Base-by-base conservation (phyloP, 192 early-diverging fungal species). In the Jimgerdemannia lactiflua region DNA sequence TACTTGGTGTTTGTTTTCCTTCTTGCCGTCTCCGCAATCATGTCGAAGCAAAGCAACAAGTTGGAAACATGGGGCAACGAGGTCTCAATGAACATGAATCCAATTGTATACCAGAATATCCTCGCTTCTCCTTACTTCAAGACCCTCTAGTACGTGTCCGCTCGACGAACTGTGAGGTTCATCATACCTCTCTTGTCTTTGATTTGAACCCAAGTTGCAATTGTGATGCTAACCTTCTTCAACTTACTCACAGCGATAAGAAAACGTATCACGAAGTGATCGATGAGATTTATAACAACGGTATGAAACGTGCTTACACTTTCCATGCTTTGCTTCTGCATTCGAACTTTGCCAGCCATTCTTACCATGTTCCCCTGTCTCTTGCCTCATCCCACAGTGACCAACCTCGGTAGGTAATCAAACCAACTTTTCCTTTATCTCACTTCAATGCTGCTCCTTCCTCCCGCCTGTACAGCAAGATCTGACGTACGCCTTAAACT, bases 21-120 rank as follows among this genome's bases (percentile, higher is more conserved):
- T 4, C 44, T 44, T n/a, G 18, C 69, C 63, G n/a, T 74, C 43
- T 29, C 11, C 14, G 41, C 63, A 19, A 76, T 39, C 41, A 75
- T 71, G 67, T 64, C 76, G 39, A 59, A 59, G 49, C 75, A 82
- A 76, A 72, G 76, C 72, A 91, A 91, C 71, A 81, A 67, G 64
- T 73, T 94, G 39, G 88, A 91, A 65, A 93, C 92, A 6, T 87
- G 84, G 75, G 94, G 94, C 39, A 95, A 91, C 78, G 90, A 87
- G 68, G 80, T 77, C 64, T 94, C 92, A 17, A 95, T 95, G 94
- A 95, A 95, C 80, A 75, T 95, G 77, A 93, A 94, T 79, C 85
- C 86, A 18, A 80, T 92, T 69, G 77, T 91, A 42, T 89, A 88
- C 70, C 88, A 93, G 72, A 92, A 92, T 75, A 92, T 95, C 70